Conservation (phyloP, 1,139 yeast species). For the Saccharomyces hybrid region DNA sequence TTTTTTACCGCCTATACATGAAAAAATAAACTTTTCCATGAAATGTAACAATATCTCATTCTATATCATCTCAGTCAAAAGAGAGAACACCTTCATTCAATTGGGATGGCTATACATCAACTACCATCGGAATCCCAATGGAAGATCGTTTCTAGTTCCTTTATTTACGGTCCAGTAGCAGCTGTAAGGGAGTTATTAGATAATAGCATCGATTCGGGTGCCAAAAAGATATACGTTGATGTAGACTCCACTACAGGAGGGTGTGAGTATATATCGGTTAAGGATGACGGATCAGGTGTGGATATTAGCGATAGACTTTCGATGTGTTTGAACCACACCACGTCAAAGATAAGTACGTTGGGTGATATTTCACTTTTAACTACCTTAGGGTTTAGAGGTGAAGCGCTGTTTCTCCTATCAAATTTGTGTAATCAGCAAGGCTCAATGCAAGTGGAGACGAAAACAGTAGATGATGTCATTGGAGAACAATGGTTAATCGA, state of each 20-base stretch:
- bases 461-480: slow-evolving; percentile 26
- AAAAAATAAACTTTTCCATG: neutral
- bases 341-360: slow-evolving; percentile 48
- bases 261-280: slow-evolving; percentile 44
- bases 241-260: slow-evolving; percentile 54
- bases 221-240: slow-evolving; percentile 44
- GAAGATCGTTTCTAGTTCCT: slow-evolving; percentile 20
- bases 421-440: slow-evolving; percentile 35
- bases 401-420: slow-evolving; percentile 54
- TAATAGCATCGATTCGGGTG: slow-evolving; percentile 60
- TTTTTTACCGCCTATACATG: neutral
- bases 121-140: slow-evolving; percentile 8
- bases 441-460: slow-evolving; percentile 32
- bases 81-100: neutral
- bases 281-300: slow-evolving; percentile 69
- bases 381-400: slow-evolving; percentile 67
- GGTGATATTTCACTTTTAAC: slow-evolving; percentile 37
- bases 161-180: slow-evolving; percentile 31
- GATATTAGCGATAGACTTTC: slow-evolving; percentile 38
- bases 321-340: slow-evolving; percentile 49
- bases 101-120: slow-evolving; percentile 10
- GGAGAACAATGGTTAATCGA: slow-evolving; percentile 36
- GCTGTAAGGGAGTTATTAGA: slow-evolving; percentile 62
- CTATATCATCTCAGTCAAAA: neutral
- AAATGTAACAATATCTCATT: neutral